Conservation (phyloP, 1,139 yeast species). For the Hyphopichia burtonii region DNA sequence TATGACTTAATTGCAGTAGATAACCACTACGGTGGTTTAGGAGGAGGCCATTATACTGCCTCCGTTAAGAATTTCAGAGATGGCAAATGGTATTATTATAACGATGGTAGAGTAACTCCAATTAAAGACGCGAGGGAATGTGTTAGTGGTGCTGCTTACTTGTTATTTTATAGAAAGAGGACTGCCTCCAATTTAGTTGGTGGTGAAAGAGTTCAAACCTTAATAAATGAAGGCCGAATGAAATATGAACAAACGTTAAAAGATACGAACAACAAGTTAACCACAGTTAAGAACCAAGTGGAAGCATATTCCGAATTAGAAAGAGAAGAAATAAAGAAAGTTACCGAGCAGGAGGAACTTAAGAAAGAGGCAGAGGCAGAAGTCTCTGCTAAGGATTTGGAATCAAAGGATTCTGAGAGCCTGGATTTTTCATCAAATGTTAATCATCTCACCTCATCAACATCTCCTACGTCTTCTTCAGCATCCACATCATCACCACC, state of each 20-base stretch:
- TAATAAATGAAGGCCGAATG: conserved; percentile 24
- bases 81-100: conserved; percentile 82
- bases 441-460: not conserved
- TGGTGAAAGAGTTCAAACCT: conserved; percentile 27
- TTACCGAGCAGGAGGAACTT: conserved; percentile 15
- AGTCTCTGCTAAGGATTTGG: conserved; percentile 5
- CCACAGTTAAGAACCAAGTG: conserved; percentile 15
- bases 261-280: conserved; percentile 12
- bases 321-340: conserved; percentile 3
- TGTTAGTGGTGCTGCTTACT: conserved; percentile 82
- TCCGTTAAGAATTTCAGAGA: conserved; percentile 79
- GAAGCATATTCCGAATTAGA: conserved; percentile 8
- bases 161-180: conserved; percentile 77
- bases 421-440: not conserved
- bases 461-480: conserved; percentile 1
- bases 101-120: conserved; percentile 75
- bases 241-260: conserved; percentile 14
- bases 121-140: conserved; percentile 58
- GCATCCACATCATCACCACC: not conserved
- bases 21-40: conserved; percentile 93
- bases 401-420: not conserved
- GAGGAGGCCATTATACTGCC: conserved; percentile 98
- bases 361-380: conserved; percentile 14
- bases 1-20: conserved; percentile 93
- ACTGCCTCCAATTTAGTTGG: conserved; percentile 30